These are phyloP conservation scores for Andrographis paniculata DNA, from an alignment of 305 asterid species.

Conservation along the genomic window DNA sequence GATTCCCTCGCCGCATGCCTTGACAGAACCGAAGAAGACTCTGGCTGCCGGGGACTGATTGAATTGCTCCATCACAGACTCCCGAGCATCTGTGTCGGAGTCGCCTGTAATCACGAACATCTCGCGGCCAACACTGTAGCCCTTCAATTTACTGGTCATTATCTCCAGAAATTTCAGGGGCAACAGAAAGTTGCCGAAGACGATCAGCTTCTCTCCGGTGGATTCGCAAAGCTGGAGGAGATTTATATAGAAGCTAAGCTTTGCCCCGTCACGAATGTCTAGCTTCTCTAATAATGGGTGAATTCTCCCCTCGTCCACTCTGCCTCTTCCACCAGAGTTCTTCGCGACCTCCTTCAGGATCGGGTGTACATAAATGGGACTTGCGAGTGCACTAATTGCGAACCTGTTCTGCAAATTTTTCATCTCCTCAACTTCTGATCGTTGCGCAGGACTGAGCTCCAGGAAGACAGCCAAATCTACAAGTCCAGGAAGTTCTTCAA, in stretches of 20 bases:
- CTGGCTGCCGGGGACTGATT: conserved; percentile 68
- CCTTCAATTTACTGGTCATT: conserved; percentile 54
- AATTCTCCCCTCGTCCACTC: conserved; percentile 76
- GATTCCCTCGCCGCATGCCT: conserved; percentile 95
- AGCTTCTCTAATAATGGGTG: conserved; percentile 47
- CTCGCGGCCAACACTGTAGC: conserved; percentile 61
- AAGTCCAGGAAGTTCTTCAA: conserved; percentile 95
- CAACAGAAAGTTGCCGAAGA: conserved; percentile 81
- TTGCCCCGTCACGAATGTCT: conserved; percentile 67
- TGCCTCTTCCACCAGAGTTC: conserved; percentile 47
- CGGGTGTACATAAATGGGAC: conserved; percentile 89
- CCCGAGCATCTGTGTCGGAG: conserved; percentile 64
- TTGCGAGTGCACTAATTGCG: conserved; percentile 67
- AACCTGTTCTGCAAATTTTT: conserved; percentile 43
- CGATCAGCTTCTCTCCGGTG: conserved; percentile 74
- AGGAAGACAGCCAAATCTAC: conserved; percentile 77
- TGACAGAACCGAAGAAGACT: conserved; percentile 91
- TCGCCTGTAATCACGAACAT: conserved; percentile 95
- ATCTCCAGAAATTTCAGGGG: conserved; percentile 86
- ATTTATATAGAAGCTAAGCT: conserved; percentile 75
- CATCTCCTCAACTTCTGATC: conserved; percentile 43
- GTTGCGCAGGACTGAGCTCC: conserved; percentile 52
- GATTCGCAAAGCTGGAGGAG: conserved; percentile 84
- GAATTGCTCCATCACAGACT: conserved; percentile 59
- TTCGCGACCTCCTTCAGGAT: conserved; percentile 54